phyloP scores from a whole-genome alignment of 441 rosid species.

The Erysimum pusillum region DNA sequence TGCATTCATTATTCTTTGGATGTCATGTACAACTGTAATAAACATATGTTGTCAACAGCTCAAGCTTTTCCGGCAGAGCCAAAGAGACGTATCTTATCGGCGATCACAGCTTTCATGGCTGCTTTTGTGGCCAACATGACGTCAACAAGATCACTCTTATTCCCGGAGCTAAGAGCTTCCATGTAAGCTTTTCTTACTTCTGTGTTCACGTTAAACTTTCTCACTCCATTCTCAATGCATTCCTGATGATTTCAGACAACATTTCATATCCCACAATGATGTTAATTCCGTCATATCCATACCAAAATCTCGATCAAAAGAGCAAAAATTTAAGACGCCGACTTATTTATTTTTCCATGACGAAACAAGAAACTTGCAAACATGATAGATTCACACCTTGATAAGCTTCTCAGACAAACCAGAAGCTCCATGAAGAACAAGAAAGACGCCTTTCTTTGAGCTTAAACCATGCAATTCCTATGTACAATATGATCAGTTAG shows the following conservation, averaged over 20 bases:
- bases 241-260: slow-evolving; percentile 54
- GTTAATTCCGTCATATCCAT: slow-evolving; percentile 14
- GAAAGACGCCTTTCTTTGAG: slow-evolving; percentile 77
- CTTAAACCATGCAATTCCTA: slow-evolving; percentile 75
- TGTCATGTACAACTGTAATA: slow-evolving; percentile 17
- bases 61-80: slow-evolving; percentile 94
- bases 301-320: slow-evolving; percentile 5
- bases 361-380: neutral
- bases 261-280: slow-evolving; percentile 9
- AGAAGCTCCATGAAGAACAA: slow-evolving; percentile 97
- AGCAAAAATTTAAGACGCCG: neutral
- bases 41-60: slow-evolving; percentile 8
- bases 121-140: slow-evolving; percentile 76
- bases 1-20: slow-evolving; percentile 15
- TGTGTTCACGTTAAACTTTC: slow-evolving; percentile 93
- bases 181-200: slow-evolving; percentile 82
- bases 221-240: slow-evolving; percentile 80
- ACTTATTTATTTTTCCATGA: neutral
- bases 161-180: slow-evolving; percentile 63
- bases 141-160: slow-evolving; percentile 78
- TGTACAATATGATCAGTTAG: slow-evolving; percentile 32
- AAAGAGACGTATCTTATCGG: slow-evolving; percentile 86
- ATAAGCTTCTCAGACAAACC: slow-evolving; percentile 79
- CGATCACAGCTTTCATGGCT: slow-evolving; percentile 87
- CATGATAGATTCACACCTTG: slow-evolving; percentile 59